Conservation (phyloP, 2,329 filamentous ascomycete genomes). For the Penicillium sp. region DNA sequence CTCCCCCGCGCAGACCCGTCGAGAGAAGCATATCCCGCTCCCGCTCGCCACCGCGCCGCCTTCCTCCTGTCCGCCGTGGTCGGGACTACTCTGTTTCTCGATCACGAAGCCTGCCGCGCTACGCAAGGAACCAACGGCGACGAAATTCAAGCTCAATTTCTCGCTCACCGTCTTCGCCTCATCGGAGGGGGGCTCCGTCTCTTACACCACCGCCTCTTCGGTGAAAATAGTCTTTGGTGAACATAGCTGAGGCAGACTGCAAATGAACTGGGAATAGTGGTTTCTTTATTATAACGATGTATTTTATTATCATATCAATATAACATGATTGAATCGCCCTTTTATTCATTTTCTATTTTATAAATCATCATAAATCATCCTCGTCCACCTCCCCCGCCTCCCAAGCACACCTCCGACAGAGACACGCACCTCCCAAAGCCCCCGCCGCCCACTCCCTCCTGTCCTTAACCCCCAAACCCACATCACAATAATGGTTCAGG, state of each 20-base stretch:
- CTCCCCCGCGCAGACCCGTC: conserved; percentile 33
- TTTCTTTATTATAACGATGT: conserved; percentile 2
- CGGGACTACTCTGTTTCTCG: conserved; percentile 32
- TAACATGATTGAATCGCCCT: not conserved
- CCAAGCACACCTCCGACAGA: conserved; percentile 79
- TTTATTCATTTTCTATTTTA: conserved; percentile 3
- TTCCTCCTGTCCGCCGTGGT: conserved; percentile 26
- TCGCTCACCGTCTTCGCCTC: conserved; percentile 23
- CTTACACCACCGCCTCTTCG: conserved; percentile 27
- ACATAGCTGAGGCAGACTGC: not conserved
- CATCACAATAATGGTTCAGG: conserved; percentile 92
- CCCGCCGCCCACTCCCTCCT: conserved; percentile 88
- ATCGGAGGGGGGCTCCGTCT: conserved; percentile 23
- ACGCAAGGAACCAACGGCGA: conserved; percentile 17
- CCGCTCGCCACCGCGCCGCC: conserved; percentile 27
- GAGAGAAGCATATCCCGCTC: conserved; percentile 31
- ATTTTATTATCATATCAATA: conserved; percentile 11
- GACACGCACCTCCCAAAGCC: conserved; percentile 85
- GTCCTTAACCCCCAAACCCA: conserved; percentile 75
- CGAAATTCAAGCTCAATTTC: conserved; percentile 29
- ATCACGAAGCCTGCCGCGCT: conserved; percentile 29
- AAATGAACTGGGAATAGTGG: not conserved
- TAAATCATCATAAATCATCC: not conserved
- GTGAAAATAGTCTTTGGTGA: not conserved
- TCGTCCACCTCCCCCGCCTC: conserved; percentile 57